Evolutionary conservation across 2,329 filamentous ascomycete genomes (phyloP).

Genomic region (Cercospora sp.): DNA sequence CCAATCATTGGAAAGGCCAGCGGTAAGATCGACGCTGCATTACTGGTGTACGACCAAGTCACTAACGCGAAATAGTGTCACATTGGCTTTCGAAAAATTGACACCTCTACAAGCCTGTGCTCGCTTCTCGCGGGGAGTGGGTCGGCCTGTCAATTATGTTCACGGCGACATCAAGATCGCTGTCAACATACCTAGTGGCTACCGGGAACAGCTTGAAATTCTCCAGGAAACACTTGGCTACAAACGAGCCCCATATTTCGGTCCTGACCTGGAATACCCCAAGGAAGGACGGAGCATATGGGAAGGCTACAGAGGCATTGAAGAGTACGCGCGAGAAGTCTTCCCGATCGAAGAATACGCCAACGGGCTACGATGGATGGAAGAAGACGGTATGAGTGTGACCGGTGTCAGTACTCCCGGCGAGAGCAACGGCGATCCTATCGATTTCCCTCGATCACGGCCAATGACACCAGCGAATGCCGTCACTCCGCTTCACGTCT

Average conservation of each 20-base stretch:
- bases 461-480: slow-evolving; percentile 34
- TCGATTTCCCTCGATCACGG: slow-evolving; percentile 24
- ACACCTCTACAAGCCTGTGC: slow-evolving; percentile 79
- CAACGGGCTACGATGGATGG: slow-evolving; percentile 94
- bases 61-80: slow-evolving; percentile 60
- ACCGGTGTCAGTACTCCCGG: slow-evolving; percentile 23
- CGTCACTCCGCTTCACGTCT: slow-evolving; percentile 30
- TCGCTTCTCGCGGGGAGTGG: slow-evolving; percentile 75
- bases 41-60: not conserved
- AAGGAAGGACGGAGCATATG: slow-evolving; percentile 77
- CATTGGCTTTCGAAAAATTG: slow-evolving; percentile 86
- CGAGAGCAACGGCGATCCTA: slow-evolving; percentile 26
- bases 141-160: slow-evolving; percentile 75
- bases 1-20: slow-evolving; percentile 76
- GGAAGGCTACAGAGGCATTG: slow-evolving; percentile 86
- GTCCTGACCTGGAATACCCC: slow-evolving; percentile 62
- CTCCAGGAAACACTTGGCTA: slow-evolving; percentile 61
- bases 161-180: slow-evolving; percentile 77
- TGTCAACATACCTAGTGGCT: slow-evolving; percentile 82
- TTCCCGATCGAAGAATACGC: slow-evolving; percentile 93
- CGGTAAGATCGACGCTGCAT: slow-evolving; percentile 50
- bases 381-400: slow-evolving; percentile 43
- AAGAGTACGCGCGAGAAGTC: slow-evolving; percentile 92
- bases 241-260: slow-evolving; percentile 62
- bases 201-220: slow-evolving; percentile 78